Percentiles rank a stretch among this genome's conserved stretches.
These are phyloP conservation scores for Thermothielavioides terrestris DNA, from an alignment of 495 filamentous ascomycete species.

Conservation along the genomic window DNA sequence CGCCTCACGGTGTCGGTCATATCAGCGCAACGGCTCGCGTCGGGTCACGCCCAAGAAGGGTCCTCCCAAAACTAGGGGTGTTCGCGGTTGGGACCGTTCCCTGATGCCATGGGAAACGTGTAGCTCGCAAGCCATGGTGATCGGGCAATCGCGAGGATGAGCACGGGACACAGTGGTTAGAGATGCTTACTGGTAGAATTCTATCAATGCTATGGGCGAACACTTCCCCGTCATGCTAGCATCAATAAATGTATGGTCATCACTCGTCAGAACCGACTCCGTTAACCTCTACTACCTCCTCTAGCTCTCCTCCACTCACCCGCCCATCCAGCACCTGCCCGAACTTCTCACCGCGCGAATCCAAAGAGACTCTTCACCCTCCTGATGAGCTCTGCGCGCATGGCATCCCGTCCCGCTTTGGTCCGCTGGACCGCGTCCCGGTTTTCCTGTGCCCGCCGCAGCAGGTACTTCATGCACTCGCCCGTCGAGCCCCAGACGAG, in stretches of 20 bases:
- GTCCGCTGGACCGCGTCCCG: conserved; percentile 77
- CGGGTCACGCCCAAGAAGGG: background rate
- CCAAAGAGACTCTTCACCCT: conserved; percentile 43
- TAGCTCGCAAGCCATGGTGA: too few species aligned
- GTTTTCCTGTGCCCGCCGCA: conserved; percentile 84
- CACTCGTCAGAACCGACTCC: too few species aligned
- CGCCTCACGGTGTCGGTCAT: background rate
- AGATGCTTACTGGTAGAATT: too few species aligned
- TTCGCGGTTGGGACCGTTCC: background rate
- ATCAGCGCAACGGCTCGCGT: background rate
- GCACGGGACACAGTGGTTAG: too few species aligned
- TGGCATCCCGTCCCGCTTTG: conserved; percentile 62
- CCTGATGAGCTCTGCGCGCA: conserved; percentile 61
- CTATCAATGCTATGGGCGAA: background rate
- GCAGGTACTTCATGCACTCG: conserved; percentile 89
- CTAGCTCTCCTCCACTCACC: background rate
- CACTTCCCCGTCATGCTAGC: background rate
- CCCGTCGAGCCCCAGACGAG: conserved; percentile 83
- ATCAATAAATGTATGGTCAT: too few species aligned
- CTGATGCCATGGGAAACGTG: background rate
- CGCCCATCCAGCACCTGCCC: background rate
- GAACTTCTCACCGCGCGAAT: conserved; percentile 13
- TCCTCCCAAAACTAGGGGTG: background rate
- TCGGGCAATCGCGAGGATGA: too few species aligned
- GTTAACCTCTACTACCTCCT: background rate